These are phyloP conservation scores for Fusarium sp. DNA, from an alignment of 2,329 filamentous ascomycete genomes.

Conservation along the genomic window DNA sequence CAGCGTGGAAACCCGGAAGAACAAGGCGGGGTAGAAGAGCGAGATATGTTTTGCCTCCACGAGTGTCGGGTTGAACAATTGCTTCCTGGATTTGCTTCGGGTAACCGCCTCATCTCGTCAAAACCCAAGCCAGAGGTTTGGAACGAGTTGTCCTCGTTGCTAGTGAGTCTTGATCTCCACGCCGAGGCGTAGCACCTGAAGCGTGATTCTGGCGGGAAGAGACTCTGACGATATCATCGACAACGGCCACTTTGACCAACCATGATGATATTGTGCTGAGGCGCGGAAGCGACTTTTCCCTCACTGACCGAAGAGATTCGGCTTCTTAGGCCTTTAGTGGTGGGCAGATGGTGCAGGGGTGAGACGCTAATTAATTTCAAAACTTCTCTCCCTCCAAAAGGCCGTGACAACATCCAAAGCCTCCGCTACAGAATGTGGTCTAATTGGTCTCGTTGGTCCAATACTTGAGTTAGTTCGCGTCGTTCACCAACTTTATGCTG, in stretches of 20 bases:
- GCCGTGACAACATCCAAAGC: slow-evolving; percentile 22
- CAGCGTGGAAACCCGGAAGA: slow-evolving; percentile 17
- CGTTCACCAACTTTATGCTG: slow-evolving; percentile 35
- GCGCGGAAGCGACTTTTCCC: slow-evolving; percentile 1
- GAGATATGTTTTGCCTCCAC: slow-evolving; percentile 36
- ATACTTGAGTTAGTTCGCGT: slow-evolving; percentile 4
- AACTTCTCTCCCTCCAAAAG: slow-evolving; percentile 26
- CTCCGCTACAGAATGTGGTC: slow-evolving; percentile 7
- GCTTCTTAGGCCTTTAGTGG: slow-evolving; percentile 24
- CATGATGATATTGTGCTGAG: slow-evolving; percentile 7
- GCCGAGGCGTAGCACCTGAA: neutral
- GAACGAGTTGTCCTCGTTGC: neutral
- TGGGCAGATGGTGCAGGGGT: slow-evolving; percentile 31
- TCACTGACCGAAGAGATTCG: slow-evolving; percentile 35
- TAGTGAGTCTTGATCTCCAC: neutral
- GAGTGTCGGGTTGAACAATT: slow-evolving; percentile 38
- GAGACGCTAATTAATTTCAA: slow-evolving; percentile 32
- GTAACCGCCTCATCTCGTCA: slow-evolving; percentile 35
- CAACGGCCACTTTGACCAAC: neutral
- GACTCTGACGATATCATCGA: neutral
- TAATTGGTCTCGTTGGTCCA: slow-evolving; percentile 20
- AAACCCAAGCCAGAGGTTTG: slow-evolving; percentile 24
- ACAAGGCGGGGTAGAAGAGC: slow-evolving; percentile 32
- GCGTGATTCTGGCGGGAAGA: neutral
- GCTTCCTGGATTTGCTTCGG: slow-evolving; percentile 33